Conservation (phyloP, 768 basidiomycete genomes). For the Phylloporus rhodoxanthus region DNA sequence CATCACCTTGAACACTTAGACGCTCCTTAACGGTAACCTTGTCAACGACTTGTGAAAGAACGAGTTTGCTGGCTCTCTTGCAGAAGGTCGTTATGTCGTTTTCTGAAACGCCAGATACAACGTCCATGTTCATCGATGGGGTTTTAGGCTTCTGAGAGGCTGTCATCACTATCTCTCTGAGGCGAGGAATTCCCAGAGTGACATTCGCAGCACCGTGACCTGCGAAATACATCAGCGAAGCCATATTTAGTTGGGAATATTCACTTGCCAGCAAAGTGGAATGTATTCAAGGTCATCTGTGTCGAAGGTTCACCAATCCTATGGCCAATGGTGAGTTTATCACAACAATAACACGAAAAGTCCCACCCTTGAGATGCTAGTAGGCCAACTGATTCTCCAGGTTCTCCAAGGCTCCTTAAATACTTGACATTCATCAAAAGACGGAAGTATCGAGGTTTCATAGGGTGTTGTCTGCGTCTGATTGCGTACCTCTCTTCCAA, state of each 20-base stretch:
- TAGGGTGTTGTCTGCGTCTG: constrained; percentile 41
- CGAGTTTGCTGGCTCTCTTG: constrained; percentile 80
- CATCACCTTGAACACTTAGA: constrained; percentile 57
- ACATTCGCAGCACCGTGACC: constrained; percentile 99
- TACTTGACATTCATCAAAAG: constrained; percentile 88
- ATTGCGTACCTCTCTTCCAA: constrained; percentile 36
- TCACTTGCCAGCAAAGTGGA: constrained; percentile 90
- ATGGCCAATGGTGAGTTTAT: constrained; percentile 1
- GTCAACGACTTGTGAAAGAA: constrained; percentile 85
- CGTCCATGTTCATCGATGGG: constrained; percentile 88
- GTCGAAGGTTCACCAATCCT: constrained; percentile 99
- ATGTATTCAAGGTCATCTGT: constrained; percentile 99
- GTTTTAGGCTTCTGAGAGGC: constrained; percentile 94
- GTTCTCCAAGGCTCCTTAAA: constrained; percentile 88
- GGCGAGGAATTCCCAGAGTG: constrained; percentile 95
- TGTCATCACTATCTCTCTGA: constrained; percentile 99
- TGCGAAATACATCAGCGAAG: constrained; percentile 27
- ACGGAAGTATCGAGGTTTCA: constrained; percentile 60
- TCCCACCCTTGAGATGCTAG: constrained; percentile 94
- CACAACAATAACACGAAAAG: background rate
- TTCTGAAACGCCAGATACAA: constrained; percentile 46
- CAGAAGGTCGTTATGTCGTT: constrained; percentile 72
- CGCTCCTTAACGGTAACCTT: constrained; percentile 75
- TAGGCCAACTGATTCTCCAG: constrained; percentile 97
- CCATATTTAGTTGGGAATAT: background rate